phyloP scores from a whole-genome alignment of 306 rosid genomes.

The Rubus idaeus region DNA sequence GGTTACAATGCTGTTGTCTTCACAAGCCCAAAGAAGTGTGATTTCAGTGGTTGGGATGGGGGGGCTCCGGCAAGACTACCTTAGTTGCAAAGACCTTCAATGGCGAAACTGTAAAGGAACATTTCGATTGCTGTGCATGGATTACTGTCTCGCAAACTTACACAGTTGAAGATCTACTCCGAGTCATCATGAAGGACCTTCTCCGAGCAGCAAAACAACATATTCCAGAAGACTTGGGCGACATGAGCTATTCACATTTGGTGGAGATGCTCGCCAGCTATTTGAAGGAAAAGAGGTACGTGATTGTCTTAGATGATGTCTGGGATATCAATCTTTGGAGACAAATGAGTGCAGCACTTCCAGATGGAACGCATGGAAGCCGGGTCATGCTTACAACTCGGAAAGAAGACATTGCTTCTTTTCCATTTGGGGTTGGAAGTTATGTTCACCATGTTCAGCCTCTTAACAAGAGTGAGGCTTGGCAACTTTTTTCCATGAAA shows the following conservation, averaged over 20 bases:
- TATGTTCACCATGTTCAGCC: constrained; percentile 9
- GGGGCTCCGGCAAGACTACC: background rate
- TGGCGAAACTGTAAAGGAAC: background rate
- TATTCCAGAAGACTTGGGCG: background rate
- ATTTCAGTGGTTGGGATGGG: constrained; percentile 21
- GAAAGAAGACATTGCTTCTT: constrained; percentile 15
- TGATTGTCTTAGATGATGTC: constrained; percentile 13
- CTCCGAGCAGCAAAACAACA: background rate
- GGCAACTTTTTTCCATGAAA: constrained; percentile 16
- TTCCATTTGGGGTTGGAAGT: background rate
- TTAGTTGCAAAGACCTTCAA: constrained; percentile 3
- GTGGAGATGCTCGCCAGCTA: background rate
- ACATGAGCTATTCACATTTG: constrained; percentile 4
- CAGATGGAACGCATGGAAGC: background rate
- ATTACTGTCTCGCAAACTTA: constrained; percentile 29
- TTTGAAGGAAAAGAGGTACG: background rate
- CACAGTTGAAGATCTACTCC: background rate
- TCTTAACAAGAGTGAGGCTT: background rate
- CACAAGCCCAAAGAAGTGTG: background rate
- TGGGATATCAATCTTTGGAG: constrained; percentile 16
- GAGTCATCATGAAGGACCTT: constrained; percentile 1
- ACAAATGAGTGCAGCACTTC: background rate
- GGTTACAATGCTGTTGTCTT: background rate
- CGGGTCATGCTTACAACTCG: constrained; percentile 22
- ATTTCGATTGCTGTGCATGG: background rate